Evolutionary conservation across 2,329 filamentous ascomycete genomes (phyloP), one percentile per base, ranked within the genome.

Genomic region (Claviceps sp.): DNA sequence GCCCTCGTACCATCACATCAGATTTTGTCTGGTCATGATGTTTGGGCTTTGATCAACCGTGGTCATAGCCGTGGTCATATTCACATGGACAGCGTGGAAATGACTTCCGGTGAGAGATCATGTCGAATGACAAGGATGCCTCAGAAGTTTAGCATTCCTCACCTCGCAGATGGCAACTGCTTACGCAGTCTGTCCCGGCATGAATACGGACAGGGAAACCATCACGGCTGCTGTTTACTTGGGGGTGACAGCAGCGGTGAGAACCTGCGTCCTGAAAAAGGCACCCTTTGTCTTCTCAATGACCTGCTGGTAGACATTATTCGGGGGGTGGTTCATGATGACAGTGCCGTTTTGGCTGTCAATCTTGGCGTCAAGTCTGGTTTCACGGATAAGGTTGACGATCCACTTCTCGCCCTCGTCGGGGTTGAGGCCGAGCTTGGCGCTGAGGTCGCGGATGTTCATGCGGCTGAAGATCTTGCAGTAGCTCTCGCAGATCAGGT

Each of bases 381-480:
- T 98, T 72, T 98, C 93, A 58, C 93, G 85, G 72, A 98, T 98
- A 58, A 98, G 79, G 76, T 98, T 98, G 62, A 98, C 93, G 65
- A 98, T 98, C 93, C 93, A 98, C 78, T 98, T 98, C 82, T 98
- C 93, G 63, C 93, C 93, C 65, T 97, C 93, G 65, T 95, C 88
- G 63, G 90, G 84, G 67, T 86, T 88, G 58, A 98, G 78, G 59
- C 91, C 93, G 55, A 98, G 82, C 67, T 93, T 87, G 57, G 83
- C 85, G 58, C 89, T 95, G 54, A 98, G 81, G 63, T 97, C 93
- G 79, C 90, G 89, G 69, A 98, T 97, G 69, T 97, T 91, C 67
- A 98, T 98, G 62, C 91, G 81, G 67, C 95, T 89, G 71, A 97
- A 94, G 68, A 98, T 98, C 81, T 97, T 97, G 87, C 93, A 98